These are phyloP conservation scores for Lichtheimia ramosa DNA, from an alignment of 371 early-diverging fungal species.

Conservation along the genomic window DNA sequence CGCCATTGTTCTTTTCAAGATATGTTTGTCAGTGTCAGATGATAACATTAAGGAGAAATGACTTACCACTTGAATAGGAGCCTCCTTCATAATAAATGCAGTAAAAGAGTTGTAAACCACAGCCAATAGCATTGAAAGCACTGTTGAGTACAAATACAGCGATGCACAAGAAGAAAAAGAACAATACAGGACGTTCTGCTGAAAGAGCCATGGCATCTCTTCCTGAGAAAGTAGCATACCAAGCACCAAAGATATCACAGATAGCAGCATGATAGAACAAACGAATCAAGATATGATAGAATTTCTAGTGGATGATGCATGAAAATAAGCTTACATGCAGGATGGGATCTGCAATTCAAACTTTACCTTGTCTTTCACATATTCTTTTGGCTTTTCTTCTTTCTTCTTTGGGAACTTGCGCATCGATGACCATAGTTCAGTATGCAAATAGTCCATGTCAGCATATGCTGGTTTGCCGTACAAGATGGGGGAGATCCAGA, in stretches of 20 bases:
- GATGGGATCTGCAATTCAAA: no score
- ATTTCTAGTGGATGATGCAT: slow-evolving; percentile 21
- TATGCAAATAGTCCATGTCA: slow-evolving; percentile 18
- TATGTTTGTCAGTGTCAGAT: background rate
- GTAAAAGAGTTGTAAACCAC: slow-evolving; percentile 27
- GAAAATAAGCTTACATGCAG: background rate
- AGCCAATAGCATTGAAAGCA: slow-evolving; percentile 33
- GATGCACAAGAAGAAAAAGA: slow-evolving; percentile 20
- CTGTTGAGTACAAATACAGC: slow-evolving; percentile 19
- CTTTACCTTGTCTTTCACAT: slow-evolving; percentile 35
- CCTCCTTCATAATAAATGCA: slow-evolving; percentile 33
- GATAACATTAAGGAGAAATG: background rate
- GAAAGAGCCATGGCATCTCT: slow-evolving; percentile 18
- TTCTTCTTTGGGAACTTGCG: slow-evolving; percentile 37
- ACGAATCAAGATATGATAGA: slow-evolving; percentile 29
- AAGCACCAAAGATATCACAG: slow-evolving; percentile 27
- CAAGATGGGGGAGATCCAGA: slow-evolving; percentile 31
- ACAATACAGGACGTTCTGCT: slow-evolving; percentile 18
- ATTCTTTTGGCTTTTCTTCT: slow-evolving; percentile 18
- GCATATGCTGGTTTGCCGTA: slow-evolving; percentile 28
- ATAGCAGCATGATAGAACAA: slow-evolving; percentile 13
- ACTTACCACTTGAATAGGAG: slow-evolving; percentile 35
- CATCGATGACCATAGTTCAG: slow-evolving; percentile 35
- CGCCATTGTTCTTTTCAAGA: slow-evolving; percentile 38
- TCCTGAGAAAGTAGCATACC: slow-evolving; percentile 21